Base-by-base conservation (phyloP, 148 eudicot genomes). In the Arctostaphylos glauca region DNA sequence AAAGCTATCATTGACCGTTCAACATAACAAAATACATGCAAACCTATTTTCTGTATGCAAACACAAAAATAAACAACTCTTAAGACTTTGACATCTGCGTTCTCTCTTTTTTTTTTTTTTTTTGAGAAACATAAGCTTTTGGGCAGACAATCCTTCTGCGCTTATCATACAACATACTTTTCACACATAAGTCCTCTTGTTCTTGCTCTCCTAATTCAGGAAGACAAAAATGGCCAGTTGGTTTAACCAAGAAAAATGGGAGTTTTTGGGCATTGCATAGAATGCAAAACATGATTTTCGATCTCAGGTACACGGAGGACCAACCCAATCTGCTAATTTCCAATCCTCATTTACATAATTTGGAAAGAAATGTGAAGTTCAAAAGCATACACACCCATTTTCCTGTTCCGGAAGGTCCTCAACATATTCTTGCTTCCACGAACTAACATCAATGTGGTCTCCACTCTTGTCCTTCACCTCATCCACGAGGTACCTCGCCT, bases 391-490 rank as follows among this genome's bases (percentile, higher is more conserved):
- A 86, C 82, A 94, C 99, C 96, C 97, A 84, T 96, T 96, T 81
- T 85, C 86, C 82, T 96, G 99, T 66, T 88, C 87, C 14, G 98
- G 99, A 84, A 94, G 98, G 86, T 96, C 96, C 21, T 81, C 85
- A 7, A 94, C 90, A 84, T 78, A 90, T 86, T 96, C 97, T 82
- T 81, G 76, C 77, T 86, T 83, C 99, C 99, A 96, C 18, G 94
- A 90, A 83, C 82, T 85, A 83, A 92, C 89, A 86, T 93, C 92
- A 85, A 96, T 90, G 79, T 87, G 87, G 54, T 87, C 74, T n/a
- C 93, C 98, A 83, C 86, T 87, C 89, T 96, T 96, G 86, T 96
- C 99, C 90, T 90, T 94, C 76, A 91, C 97, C 91, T 96, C 99
- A 84, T 96, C 99, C 81, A 84, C 88, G 73, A 82, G 86, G 83